Conservation (phyloP, 441 rosid genomes). For the Geranium incanum region DNA sequence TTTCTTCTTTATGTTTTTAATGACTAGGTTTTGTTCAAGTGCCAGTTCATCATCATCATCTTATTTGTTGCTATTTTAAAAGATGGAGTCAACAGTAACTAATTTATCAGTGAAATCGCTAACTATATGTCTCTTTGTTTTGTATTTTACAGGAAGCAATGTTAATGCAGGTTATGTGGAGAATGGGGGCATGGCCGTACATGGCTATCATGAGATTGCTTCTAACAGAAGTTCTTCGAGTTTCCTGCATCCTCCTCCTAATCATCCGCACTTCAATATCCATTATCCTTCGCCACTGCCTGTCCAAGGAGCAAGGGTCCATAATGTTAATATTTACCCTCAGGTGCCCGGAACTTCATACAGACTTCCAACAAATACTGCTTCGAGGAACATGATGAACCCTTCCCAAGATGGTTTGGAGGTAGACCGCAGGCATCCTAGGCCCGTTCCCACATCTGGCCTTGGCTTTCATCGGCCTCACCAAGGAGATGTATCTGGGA, state of each 20-base stretch:
- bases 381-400: slow-evolving; percentile 33
- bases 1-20: no score
- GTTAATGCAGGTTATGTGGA: slow-evolving; percentile 41
- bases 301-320: slow-evolving; percentile 55
- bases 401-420: slow-evolving; percentile 42
- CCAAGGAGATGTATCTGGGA: slow-evolving; percentile 33
- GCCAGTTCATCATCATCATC: not conserved
- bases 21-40: not conserved
- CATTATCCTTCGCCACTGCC: slow-evolving; percentile 41
- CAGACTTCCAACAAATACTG: slow-evolving; percentile 34
- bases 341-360: slow-evolving; percentile 43
- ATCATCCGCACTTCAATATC: slow-evolving; percentile 36
- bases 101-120: not conserved
- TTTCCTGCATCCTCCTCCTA: slow-evolving; percentile 35
- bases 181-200: slow-evolving; percentile 34
- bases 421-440: slow-evolving; percentile 41
- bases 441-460: slow-evolving; percentile 45
- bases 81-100: no score
- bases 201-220: slow-evolving; percentile 37
- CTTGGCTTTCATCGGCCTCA: slow-evolving; percentile 44
- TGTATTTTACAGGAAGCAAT: slow-evolving; percentile 35
- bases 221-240: slow-evolving; percentile 38
- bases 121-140: not conserved
- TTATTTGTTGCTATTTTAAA: no score
- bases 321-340: slow-evolving; percentile 37